These are phyloP conservation scores for Phytophthora cryptogea DNA, from an alignment of 352 stramenopile genomes.

Conservation along the genomic window DNA sequence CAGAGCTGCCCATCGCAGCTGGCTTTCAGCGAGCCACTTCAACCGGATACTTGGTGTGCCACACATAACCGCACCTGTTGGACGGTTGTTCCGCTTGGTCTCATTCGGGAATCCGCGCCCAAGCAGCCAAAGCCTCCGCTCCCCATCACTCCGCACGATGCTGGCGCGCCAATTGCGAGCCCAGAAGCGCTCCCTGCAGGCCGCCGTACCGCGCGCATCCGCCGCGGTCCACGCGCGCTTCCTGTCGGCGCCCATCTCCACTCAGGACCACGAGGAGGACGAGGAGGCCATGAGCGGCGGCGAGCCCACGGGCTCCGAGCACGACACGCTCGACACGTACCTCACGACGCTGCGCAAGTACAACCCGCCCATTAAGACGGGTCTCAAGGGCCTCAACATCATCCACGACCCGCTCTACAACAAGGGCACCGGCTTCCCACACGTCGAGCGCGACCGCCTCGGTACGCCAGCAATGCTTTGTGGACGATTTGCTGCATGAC, in stretches of 20 bases:
- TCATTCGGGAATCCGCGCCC: constrained; percentile 28
- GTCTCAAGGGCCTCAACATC: constrained; percentile 77
- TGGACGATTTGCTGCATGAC: constrained; percentile 1
- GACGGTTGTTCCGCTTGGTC: constrained; percentile 22
- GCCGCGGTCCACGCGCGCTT: constrained; percentile 26
- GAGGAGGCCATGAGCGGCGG: constrained; percentile 37
- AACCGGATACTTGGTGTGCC: constrained; percentile 15
- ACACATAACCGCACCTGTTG: constrained; percentile 5
- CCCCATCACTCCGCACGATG: constrained; percentile 24
- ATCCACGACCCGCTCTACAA: constrained; percentile 89
- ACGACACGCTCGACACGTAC: constrained; percentile 56
- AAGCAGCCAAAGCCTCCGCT: constrained; percentile 21
- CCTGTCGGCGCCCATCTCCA: constrained; percentile 26
- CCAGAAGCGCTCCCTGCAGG: constrained; percentile 30
- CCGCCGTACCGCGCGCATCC: constrained; percentile 15
- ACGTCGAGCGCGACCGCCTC: constrained; percentile 82
- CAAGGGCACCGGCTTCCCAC: constrained; percentile 88
- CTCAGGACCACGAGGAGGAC: constrained; percentile 44
- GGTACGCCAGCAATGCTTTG: constrained; percentile 38
- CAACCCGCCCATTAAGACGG: constrained; percentile 77
- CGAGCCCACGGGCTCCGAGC: constrained; percentile 36
- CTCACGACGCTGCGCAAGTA: constrained; percentile 76
- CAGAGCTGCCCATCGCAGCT: constrained; percentile 10
- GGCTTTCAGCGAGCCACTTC: constrained; percentile 11
- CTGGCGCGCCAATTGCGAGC: constrained; percentile 35